Evolutionary conservation across 495 filamentous ascomycete species (phyloP), one percentile per base, ranked within the genome.

Genomic region (Lasiosphaeriaceae sp.): DNA sequence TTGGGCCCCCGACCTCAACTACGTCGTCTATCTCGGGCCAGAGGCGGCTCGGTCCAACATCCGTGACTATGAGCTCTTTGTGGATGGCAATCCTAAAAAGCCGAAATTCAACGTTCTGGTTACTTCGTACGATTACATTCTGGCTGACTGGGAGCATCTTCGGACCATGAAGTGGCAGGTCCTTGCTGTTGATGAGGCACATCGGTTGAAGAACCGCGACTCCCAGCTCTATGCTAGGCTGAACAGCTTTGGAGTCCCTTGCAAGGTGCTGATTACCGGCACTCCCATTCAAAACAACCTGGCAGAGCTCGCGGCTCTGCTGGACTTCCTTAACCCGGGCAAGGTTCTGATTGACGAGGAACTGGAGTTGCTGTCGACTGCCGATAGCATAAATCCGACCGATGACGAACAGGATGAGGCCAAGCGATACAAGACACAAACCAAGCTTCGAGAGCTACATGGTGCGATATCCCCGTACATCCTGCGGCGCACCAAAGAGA

Each of bases 221-320:
- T 93, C 94, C 0, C 90, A 96, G 65, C 79, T 97, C 6, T 99
- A 97, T 67, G 68, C 80, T 39, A 92, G 88, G 69, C 78, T 99
- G 4, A 80, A 87, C 52, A 89, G 89, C 54, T 96, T 96, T 67
- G 88, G 87, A 62, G 83, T 89, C 5, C 90, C 90, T 3, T 87
- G 86, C 69, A 86, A 90, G 48, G 84, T 97, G 39, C 81, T 99
- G 49, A 97, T 99, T 60, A 99, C 94, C 5, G 94, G 94, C 26
- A 99, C 94, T 1, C 94, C 94, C 0, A 91, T 99, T 60, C 94
- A 99, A 66, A 99, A 99, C 70, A 97, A 92, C 54, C 74, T 97
- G 11, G 90, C 89, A 16, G 94, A 99, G 67, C 78, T 99, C 2
- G 87, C 90, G 3, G 90, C 94, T 1, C 81, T 99, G 17, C 85